Evolutionary conservation across 495 filamentous ascomycete genomes (phyloP), one percentile per base, ranked within the genome.

Genomic region (Penicillium coprophilum): DNA sequence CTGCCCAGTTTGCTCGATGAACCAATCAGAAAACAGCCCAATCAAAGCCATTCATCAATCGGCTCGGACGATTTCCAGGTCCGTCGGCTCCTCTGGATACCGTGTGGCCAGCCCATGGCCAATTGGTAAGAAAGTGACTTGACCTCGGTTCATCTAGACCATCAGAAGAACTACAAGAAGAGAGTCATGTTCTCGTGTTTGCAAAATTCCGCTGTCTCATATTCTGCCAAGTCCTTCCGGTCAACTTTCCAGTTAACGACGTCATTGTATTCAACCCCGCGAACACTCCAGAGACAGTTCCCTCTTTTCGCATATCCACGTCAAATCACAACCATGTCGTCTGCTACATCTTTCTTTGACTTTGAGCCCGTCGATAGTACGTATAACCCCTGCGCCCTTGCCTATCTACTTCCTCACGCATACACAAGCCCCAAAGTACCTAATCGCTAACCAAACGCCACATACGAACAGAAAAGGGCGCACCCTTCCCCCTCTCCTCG

Each of bases 271-370:
- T 31, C 13, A 5, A 38, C 51, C 30, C 40, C 41, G 41, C 51
- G 41, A 17, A 46, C 43, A 23, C 30, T 9, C 11, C 36, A n/a
- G 15, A 36, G 32, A 7, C 23, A 17, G 17, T 41, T 48, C 12
- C 31, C 31, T 36, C 43, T 36, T 41, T 24, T 34, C 36, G 10
- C 39, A 21, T 41, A 17, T 30, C 43, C 57, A 48, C 50, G 48
- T 19, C 57, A 52, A 40, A 46, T 58, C 65, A 85, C 71, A 67
- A 86, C 71, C 62, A 98, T 96, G 93, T 75, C 93, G 40, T 91
- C 91, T 49, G 92, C 92, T 57, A 94, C 91, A 12, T 83, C 75
- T 53, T 91, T 98, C 75, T 96, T 88, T 77, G 91, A 96, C 62
- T 96, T 97, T 75, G 91, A 88, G 77, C 85, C 90, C 41, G 80